phyloP scores from a whole-genome alignment of 768 basidiomycete genomes.

The Plicaturopsis crispa region DNA sequence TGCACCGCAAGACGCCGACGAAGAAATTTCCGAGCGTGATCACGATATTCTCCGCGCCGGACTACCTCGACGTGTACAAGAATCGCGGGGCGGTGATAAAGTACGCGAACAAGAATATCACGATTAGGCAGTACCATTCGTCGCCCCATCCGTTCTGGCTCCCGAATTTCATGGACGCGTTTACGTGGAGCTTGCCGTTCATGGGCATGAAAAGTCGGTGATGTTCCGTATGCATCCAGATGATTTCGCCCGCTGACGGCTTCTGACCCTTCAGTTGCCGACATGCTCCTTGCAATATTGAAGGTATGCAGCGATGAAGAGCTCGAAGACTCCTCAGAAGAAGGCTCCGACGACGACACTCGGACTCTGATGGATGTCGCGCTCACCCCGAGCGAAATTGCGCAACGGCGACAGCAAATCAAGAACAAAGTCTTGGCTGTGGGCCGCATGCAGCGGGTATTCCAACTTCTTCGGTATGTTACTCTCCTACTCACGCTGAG shows the following conservation, averaged over 20 bases:
- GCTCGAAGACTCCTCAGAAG: slow-evolving; percentile 57
- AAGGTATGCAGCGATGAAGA: slow-evolving; percentile 94
- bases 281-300: slow-evolving; percentile 94
- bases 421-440: slow-evolving; percentile 93
- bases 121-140: slow-evolving; percentile 81
- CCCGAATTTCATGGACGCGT: slow-evolving; percentile 97
- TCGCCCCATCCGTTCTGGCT: slow-evolving; percentile 90
- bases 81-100: slow-evolving; percentile 97
- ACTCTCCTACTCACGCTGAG: slow-evolving; percentile 1
- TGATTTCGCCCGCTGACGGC: too few relatives aligned
- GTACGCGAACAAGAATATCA: slow-evolving; percentile 95
- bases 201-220: slow-evolving; percentile 91
- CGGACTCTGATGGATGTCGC: slow-evolving; percentile 18
- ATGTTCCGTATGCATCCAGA: too few relatives aligned
- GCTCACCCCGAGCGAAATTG: slow-evolving; percentile 31
- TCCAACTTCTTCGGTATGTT: slow-evolving; percentile 78
- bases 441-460: slow-evolving; percentile 85
- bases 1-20: slow-evolving; percentile 92
- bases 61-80: slow-evolving; percentile 93
- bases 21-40: slow-evolving; percentile 96
- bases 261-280: too few relatives aligned
- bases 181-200: slow-evolving; percentile 97
- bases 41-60: slow-evolving; percentile 96
- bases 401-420: slow-evolving; percentile 66
- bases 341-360: slow-evolving; percentile 28